Base-by-base conservation (phyloP, 225 moss, liverwort and hornwort species). In the Climacium dendroides region DNA sequence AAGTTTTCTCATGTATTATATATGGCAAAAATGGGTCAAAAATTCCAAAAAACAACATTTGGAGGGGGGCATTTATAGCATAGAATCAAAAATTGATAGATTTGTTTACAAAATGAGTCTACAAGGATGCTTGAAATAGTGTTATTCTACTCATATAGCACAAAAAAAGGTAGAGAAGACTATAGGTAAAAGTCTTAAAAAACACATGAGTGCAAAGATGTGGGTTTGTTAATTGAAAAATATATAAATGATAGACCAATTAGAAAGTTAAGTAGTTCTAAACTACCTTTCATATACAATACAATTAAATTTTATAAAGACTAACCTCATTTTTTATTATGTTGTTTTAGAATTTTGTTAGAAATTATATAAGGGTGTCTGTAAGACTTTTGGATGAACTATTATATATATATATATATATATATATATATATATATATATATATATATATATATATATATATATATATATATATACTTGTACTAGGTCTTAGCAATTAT, bases 361-460 rank as follows among this genome's bases (percentile, higher is more conserved):
- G 34, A 34, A 18, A 5, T 64, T 5, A 34, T 9, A 34, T 34
- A 34, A 18, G 5, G 5, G 1, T 8, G 3, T 34, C 0, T 25
- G 0, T 5, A 41, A 25, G 8, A 70, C 5, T 15, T 70, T 24
- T 70, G 5, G 8, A 14, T 41, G 13, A 25, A 16, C 15, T 43
- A 26, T 41, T 4, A 0, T 0, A 1, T 0, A 1, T 6, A 26
- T 5, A 26, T 26, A 5, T 41, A 0, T 15, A 11, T n/a, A n/a
- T 4, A 0, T 0, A 1, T 0, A 1, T 6, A 26, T 5, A 26
- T 26, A 5, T 41, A 0, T 4, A 0, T 0, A 1, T 0, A 1
- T 6, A 26, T 5, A 26, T 26, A 5, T 41, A 0, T 4, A 0
- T 0, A 1, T 0, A 1, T 6, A 26, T 5, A 26, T 26, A 5